phyloP scores from a whole-genome alignment of 2,329 filamentous ascomycete species.

The Venturia aucupariae region DNA sequence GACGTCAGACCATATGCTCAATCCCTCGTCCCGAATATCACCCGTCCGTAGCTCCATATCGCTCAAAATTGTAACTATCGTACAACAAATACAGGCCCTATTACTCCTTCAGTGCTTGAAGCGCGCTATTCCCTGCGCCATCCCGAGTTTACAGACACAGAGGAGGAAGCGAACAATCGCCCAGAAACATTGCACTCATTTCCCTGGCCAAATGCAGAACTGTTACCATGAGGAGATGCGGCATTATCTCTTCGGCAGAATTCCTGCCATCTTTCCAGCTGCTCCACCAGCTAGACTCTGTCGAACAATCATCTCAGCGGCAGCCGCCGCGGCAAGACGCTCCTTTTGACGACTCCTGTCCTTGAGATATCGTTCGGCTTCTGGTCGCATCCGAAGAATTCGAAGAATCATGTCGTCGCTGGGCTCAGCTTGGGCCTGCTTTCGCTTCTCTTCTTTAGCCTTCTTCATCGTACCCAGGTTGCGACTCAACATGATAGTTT shows the following conservation, averaged over 20 bases:
- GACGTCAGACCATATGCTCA: not conserved
- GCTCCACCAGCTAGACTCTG: slow-evolving; percentile 65
- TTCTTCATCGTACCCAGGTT: slow-evolving; percentile 95
- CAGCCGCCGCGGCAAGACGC: slow-evolving; percentile 77
- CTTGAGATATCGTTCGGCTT: slow-evolving; percentile 77
- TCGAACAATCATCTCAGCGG: slow-evolving; percentile 87
- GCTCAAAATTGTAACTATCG: not conserved
- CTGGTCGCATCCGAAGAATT: slow-evolving; percentile 88
- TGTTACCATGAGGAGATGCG: not conserved
- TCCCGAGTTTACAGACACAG: not conserved
- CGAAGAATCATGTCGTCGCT: slow-evolving; percentile 97
- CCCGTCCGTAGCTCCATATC: not conserved
- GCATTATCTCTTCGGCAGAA: slow-evolving; percentile 10
- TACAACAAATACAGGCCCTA: not conserved
- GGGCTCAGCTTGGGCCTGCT: slow-evolving; percentile 90
- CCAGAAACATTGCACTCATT: not conserved
- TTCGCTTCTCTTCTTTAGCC: slow-evolving; percentile 90
- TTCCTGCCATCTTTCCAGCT: slow-evolving; percentile 26
- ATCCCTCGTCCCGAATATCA: not conserved
- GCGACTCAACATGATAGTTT: slow-evolving; percentile 77
- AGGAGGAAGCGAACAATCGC: not conserved
- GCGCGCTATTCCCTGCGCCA: not conserved
- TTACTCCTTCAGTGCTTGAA: not conserved
- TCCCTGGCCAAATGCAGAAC: not conserved
- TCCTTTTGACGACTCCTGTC: slow-evolving; percentile 92